Evolutionary conservation across 345 rosid species (phyloP), one percentile per base, ranked within the genome.

Genomic region (Dimocarpus longan): DNA sequence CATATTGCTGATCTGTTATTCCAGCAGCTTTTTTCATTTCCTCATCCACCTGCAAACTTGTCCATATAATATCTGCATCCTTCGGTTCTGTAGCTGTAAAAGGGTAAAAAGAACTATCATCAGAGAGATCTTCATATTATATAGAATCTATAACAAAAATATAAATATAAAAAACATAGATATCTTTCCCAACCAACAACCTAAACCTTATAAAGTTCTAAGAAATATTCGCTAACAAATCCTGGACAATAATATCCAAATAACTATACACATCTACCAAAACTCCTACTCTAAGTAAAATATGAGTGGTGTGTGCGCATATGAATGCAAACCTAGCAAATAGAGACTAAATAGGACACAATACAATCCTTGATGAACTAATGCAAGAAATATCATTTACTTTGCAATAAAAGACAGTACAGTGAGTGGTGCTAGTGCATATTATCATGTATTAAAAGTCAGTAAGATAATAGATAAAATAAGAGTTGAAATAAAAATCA

Each of bases 1-100:
- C 59, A 74, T 86, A 90, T 75, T 93, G 98, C 80, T 82, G 84
- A 82, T 91, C 93, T 48, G 96, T 90, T 78, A 95, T 80, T 71
- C 98, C 99, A 68, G 87, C 86, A 62, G 79, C 91, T 62, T 87
- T 95, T 85, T 87, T 95, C 78, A 81, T 78, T 74, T 93, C 96
- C 65, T 92, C 93, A 83, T 95, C 97, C 19, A 95, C 93, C 86
- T 95, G 99, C 84, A 87, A 70, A 76, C 98, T 82, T 15, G 98
- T 90, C 99, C 98, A 95, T 86, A 95, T 88, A 80, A 95, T 91
- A 88, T 93, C 91, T 73, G 98, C 98, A 59, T 85, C 95, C 87
- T 88, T 92, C 21, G 89, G 87, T 68, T 95, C 97, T 57, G 84
- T 85, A 74, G 96, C 98, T 95, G 90, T 64, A 59, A 80, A 73